These are phyloP conservation scores for Purshia tridentata DNA, from an alignment of 306 rosid species.

Conservation along the genomic window DNA sequence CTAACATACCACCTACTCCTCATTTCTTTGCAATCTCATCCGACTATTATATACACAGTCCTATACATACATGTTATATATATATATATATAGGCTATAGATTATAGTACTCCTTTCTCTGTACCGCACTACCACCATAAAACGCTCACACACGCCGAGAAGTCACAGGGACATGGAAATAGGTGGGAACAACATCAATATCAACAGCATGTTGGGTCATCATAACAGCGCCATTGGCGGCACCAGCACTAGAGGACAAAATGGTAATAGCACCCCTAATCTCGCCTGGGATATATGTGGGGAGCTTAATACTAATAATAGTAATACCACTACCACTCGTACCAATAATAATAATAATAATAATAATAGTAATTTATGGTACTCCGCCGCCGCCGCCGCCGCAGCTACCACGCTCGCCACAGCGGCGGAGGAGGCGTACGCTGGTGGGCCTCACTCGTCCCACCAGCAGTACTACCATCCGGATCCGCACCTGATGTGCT, in stretches of 20 bases:
- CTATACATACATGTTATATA: too few species aligned
- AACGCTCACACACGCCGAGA: background rate
- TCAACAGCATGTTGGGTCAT: conserved; percentile 39
- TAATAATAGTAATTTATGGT: conserved; percentile 10
- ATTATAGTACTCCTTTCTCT: background rate
- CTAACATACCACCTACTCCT: conserved; percentile 4
- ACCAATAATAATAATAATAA: background rate
- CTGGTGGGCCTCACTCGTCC: too few species aligned
- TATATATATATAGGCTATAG: too few species aligned
- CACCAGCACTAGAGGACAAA: conserved; percentile 43
- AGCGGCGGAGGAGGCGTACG: too few species aligned
- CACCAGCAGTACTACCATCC: conserved; percentile 32
- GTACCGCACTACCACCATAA: background rate
- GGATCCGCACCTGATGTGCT: conserved; percentile 75
- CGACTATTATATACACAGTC: background rate
- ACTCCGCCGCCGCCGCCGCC: conserved; percentile 1
- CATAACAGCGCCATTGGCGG: too few species aligned
- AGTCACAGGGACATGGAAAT: conserved; percentile 40
- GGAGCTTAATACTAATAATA: conserved; percentile 26
- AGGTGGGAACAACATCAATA: conserved; percentile 44
- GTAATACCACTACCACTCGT: conserved; percentile 20
- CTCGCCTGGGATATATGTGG: conserved; percentile 63
- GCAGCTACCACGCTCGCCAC: background rate
- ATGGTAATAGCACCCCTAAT: conserved; percentile 25
- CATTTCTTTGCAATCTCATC: background rate